Percentiles rank a stretch among this genome's conserved stretches.
phyloP scores from a whole-genome alignment of 768 basidiomycete species.

The Dioszegia aurantiaca region DNA sequence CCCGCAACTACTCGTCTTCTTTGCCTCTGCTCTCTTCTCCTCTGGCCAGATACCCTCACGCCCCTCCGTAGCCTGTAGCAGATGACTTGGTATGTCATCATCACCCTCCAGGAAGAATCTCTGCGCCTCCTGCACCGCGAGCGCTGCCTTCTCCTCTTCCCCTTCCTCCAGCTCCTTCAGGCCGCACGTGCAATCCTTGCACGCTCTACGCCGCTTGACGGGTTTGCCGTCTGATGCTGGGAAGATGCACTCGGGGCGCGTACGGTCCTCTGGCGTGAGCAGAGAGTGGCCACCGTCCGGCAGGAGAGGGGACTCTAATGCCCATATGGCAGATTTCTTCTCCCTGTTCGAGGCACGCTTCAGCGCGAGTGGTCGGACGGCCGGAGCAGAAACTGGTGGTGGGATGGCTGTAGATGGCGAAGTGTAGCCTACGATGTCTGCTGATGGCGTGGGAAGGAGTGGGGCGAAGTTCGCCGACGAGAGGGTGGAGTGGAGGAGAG shows the following conservation, averaged over 20 bases:
- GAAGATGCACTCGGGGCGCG: conserved; percentile 68
- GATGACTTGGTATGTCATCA: conserved; percentile 55
- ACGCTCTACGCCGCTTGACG: conserved; percentile 60
- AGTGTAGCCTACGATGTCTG: conserved; percentile 39
- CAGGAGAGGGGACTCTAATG: conserved; percentile 68
- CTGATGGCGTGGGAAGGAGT: conserved; percentile 29
- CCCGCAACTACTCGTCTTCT: conserved; percentile 84
- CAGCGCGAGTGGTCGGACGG: conserved; percentile 36
- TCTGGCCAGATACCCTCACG: conserved; percentile 51
- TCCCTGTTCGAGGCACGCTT: conserved; percentile 60
- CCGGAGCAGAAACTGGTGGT: conserved; percentile 16
- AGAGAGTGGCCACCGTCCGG: conserved; percentile 78
- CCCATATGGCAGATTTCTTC: conserved; percentile 85
- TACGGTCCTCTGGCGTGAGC: conserved; percentile 76
- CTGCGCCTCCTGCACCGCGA: conserved; percentile 55
- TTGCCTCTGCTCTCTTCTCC: conserved; percentile 48
- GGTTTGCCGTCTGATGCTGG: conserved; percentile 45
- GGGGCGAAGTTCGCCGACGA: conserved; percentile 29
- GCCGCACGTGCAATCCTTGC: conserved; percentile 96
- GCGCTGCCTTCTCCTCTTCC: conserved; percentile 57
- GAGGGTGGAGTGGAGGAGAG: conserved; percentile 29
- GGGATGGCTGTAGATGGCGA: conserved; percentile 31
- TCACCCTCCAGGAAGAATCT: conserved; percentile 58
- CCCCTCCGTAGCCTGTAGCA: conserved; percentile 46
- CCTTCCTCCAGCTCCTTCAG: conserved; percentile 87